A percentile compares a stretch with the other conserved stretches of the same genome.
phyloP scores from a whole-genome alignment of 169 alveolate species.

The Amoebophrya sp. region DNA sequence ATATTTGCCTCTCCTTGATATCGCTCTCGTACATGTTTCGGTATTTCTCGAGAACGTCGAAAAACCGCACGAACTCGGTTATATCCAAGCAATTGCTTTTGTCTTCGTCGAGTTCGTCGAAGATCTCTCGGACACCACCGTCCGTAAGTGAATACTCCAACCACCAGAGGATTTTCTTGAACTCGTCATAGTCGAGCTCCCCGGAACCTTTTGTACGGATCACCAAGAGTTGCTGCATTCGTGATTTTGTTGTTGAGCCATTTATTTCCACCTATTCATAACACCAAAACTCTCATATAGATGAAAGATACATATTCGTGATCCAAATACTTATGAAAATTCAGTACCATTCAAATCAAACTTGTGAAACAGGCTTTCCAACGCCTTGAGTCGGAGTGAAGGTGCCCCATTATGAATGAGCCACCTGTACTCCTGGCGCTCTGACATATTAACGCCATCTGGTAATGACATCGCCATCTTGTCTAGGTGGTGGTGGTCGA shows the following conservation, averaged over 20 bases:
- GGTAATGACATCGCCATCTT: neutral
- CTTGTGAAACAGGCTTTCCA: neutral
- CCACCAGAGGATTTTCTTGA: conserved; percentile 23
- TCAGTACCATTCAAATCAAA: neutral
- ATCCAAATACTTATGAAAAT: neutral
- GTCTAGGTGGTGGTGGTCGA: too few relatives aligned
- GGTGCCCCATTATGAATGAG: neutral
- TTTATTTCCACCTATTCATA: neutral
- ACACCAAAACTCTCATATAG: neutral
- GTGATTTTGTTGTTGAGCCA: neutral
- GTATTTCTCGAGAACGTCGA: neutral
- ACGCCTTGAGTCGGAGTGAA: neutral
- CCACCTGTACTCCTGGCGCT: conserved; percentile 21
- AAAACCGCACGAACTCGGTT: neutral
- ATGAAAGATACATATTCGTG: neutral
- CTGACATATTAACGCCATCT: neutral
- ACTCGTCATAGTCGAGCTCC: neutral
- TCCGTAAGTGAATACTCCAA: neutral
- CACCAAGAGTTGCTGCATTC: neutral
- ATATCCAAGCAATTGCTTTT: neutral
- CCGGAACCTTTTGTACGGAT: neutral
- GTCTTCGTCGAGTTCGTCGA: conserved; percentile 14
- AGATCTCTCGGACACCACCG: neutral
- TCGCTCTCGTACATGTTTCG: neutral
- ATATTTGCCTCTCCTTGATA: neutral